phyloP scores from a whole-genome alignment of 176 grass and related monocot species.

The Juncus effusus region DNA sequence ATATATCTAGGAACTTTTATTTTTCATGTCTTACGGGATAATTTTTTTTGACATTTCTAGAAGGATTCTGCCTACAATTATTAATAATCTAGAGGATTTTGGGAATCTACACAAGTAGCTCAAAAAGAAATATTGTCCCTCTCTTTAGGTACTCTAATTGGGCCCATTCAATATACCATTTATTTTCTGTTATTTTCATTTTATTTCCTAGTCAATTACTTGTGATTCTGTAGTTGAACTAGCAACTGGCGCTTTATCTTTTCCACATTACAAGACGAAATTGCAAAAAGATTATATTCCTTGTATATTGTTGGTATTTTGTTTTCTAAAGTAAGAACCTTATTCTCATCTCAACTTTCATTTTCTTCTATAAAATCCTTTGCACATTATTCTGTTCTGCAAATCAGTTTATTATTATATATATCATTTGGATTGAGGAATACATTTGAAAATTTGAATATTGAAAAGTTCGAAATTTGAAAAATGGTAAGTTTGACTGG shows the following conservation, averaged over 20 bases:
- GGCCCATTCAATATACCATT: slow-evolving; percentile 35
- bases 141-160: slow-evolving; percentile 35
- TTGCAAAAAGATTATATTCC: slow-evolving; percentile 30
- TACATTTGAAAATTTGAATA: slow-evolving; percentile 14
- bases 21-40: slow-evolving; percentile 39
- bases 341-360: slow-evolving; percentile 63
- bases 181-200: slow-evolving; percentile 38
- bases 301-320: slow-evolving; percentile 26
- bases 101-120: slow-evolving; percentile 52
- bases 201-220: slow-evolving; percentile 20
- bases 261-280: slow-evolving; percentile 42
- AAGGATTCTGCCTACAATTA: no score
- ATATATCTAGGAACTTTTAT: neutral
- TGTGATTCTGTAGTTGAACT: slow-evolving; percentile 42
- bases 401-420: slow-evolving; percentile 26
- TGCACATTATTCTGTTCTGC: slow-evolving; percentile 28
- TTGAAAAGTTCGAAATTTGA: slow-evolving; percentile 20
- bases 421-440: slow-evolving; percentile 36
- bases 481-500: slow-evolving; percentile 80
- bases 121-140: slow-evolving; percentile 95
- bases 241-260: slow-evolving; percentile 44
- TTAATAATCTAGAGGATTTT: slow-evolving; percentile 28
- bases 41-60: neutral
- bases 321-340: slow-evolving; percentile 54
- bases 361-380: slow-evolving; percentile 32